phyloP scores from a whole-genome alignment of 192 early-diverging fungal species.

The Geranomyces variabilis region DNA sequence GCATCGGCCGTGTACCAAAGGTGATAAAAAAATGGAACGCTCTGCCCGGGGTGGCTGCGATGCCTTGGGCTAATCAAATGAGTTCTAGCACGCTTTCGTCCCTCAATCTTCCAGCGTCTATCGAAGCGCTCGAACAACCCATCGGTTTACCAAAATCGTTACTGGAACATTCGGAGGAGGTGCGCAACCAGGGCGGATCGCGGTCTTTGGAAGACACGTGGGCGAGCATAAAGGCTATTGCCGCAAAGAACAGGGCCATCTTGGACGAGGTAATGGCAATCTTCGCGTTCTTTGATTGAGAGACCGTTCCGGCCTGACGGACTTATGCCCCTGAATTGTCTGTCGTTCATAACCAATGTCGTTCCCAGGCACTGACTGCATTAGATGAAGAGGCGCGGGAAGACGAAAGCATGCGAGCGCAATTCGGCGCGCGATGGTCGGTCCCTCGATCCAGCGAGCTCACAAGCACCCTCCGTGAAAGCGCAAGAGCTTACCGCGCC shows the following conservation, averaged over 20 bases:
- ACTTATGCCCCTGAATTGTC: background rate
- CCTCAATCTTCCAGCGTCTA: conserved; percentile 69
- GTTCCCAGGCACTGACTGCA: conserved; percentile 56
- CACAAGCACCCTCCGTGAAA: conserved; percentile 59
- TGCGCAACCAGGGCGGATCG: conserved; percentile 73
- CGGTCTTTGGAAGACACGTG: conserved; percentile 63
- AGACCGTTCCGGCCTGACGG: too few relatives aligned
- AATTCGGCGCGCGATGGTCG: conserved; percentile 64
- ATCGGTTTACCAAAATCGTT: conserved; percentile 74
- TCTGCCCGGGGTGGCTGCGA: background rate
- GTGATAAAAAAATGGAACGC: conserved; percentile 31
- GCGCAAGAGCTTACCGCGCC: conserved; percentile 56
- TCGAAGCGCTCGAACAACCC: conserved; percentile 76
- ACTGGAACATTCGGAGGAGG: conserved; percentile 72
- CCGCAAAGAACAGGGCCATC: conserved; percentile 54
- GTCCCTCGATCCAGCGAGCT: conserved; percentile 54
- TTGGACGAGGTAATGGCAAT: conserved; percentile 61
- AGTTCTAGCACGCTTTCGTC: conserved; percentile 62
- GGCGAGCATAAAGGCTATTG: conserved; percentile 62
- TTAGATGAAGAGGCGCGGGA: conserved; percentile 72
- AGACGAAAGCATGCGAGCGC: conserved; percentile 65
- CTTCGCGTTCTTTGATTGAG: too few relatives aligned
- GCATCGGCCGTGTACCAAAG: conserved; percentile 68
- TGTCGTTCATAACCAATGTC: background rate
- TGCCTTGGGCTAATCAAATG: too few relatives aligned